Evolutionary conservation across 1,284 basidiomycete genomes (phyloP).

Genomic region (Gymnopus androsaceus): DNA sequence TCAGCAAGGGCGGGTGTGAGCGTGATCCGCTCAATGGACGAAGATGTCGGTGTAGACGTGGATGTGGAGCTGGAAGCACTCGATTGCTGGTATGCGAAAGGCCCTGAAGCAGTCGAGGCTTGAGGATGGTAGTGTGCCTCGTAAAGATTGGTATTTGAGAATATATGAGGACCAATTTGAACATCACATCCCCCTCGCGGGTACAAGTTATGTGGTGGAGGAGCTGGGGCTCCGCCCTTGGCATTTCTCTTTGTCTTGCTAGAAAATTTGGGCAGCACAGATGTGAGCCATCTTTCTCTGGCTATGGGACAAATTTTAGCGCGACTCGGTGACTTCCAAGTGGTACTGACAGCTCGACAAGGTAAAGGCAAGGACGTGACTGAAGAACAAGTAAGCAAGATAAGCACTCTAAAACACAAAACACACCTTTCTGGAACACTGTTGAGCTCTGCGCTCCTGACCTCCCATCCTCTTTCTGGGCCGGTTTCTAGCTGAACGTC

Average conservation of each 20-base stretch:
- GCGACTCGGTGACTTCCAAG: background rate
- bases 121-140: conserved; percentile 57
- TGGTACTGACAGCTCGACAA: conserved; percentile 63
- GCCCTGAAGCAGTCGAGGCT: background rate
- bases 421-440: conserved; percentile 56
- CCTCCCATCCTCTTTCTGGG: conserved; percentile 58
- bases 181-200: conserved; percentile 66
- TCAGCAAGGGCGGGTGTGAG: conserved; percentile 59
- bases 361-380: conserved; percentile 32
- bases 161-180: conserved; percentile 71
- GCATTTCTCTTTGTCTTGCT: conserved; percentile 57
- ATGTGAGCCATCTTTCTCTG: conserved; percentile 65
- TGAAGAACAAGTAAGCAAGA: background rate
- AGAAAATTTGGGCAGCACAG: conserved; percentile 73
- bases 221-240: conserved; percentile 40
- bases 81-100: too few relatives aligned
- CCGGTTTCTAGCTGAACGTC: conserved; percentile 54
- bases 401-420: background rate
- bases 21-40: conserved; percentile 45
- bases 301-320: conserved; percentile 40
- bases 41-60: conserved; percentile 21
- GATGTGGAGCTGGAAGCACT: too few relatives aligned
- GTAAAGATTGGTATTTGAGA: conserved; percentile 63
- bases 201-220: conserved; percentile 65
- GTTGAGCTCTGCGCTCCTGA: conserved; percentile 42